These are phyloP conservation scores for Xylaria sp. DNA, from an alignment of 2,329 filamentous ascomycete species.

Conservation along the genomic window DNA sequence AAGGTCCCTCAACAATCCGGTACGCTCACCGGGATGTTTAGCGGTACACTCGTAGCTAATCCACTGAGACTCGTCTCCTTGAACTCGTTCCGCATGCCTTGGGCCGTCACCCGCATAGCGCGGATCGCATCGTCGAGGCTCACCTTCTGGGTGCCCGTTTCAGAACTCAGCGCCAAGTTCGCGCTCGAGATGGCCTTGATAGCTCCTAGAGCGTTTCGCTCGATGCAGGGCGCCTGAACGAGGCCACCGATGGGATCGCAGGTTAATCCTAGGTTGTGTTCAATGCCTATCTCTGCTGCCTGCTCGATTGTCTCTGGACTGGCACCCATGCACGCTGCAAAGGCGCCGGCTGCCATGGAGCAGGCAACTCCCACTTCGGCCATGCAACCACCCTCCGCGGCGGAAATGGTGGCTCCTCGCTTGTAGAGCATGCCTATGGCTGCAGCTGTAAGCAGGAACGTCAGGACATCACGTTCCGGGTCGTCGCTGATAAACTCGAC, in stretches of 20 bases:
- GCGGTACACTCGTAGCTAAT: constrained; percentile 61
- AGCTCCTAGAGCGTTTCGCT: constrained; percentile 62
- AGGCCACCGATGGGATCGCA: constrained; percentile 63
- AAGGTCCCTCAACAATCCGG: constrained; percentile 58
- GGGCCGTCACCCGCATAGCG: constrained; percentile 62
- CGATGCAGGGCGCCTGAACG: constrained; percentile 64
- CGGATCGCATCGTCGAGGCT: constrained; percentile 62
- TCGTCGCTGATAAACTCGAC: constrained; percentile 64
- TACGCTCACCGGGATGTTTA: constrained; percentile 63
- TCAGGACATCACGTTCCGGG: constrained; percentile 60
- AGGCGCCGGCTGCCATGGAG: constrained; percentile 63
- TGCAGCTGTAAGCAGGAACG: constrained; percentile 61
- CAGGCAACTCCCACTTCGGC: constrained; percentile 65
- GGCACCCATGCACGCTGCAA: constrained; percentile 64
- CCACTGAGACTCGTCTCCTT: constrained; percentile 65
- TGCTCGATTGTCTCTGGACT: constrained; percentile 62
- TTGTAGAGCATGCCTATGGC: constrained; percentile 66
- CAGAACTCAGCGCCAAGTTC: constrained; percentile 60
- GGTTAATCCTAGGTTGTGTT: constrained; percentile 63
- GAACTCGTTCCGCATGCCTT: constrained; percentile 65
- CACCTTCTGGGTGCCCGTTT: constrained; percentile 59
- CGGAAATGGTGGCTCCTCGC: constrained; percentile 63
- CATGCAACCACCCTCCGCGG: constrained; percentile 64
- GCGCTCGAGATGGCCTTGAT: constrained; percentile 64
- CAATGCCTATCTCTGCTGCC: constrained; percentile 64